Percentiles rank a stretch among this genome's conserved stretches.
phyloP scores from a whole-genome alignment of 1,284 basidiomycete genomes.

The Vanrija sp. region DNA sequence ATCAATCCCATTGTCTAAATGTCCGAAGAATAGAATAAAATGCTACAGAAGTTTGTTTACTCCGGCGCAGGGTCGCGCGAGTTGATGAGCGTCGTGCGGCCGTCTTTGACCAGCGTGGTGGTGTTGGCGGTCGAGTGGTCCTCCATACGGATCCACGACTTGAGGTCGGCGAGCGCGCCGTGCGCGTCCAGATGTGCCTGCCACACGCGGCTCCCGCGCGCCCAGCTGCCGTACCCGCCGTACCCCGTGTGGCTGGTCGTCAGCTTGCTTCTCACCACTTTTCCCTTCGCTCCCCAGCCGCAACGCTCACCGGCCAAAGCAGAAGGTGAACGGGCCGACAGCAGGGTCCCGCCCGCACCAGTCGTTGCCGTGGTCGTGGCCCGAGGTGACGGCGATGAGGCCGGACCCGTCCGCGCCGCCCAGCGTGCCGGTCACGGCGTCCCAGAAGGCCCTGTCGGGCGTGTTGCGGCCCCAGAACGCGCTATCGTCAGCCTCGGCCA shows the following conservation, averaged over 20 bases:
- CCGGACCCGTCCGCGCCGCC: constrained; percentile 2
- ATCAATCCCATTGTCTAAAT: no score
- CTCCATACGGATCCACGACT: constrained; percentile 8
- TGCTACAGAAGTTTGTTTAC: background rate
- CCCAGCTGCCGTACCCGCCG: constrained; percentile 12
- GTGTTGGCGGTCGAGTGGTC: constrained; percentile 7
- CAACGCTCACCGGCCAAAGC: constrained; percentile 3
- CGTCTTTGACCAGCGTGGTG: constrained; percentile 3
- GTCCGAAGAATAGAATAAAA: no score
- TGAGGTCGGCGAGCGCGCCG: background rate
- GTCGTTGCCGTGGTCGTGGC: constrained; percentile 28
- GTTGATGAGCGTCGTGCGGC: constrained; percentile 1
- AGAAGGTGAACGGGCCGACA: constrained; percentile 11
- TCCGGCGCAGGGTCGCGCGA: background rate
- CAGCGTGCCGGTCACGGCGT: constrained; percentile 2
- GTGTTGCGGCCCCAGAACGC: background rate
- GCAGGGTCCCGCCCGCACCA: constrained; percentile 19
- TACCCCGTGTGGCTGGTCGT: constrained; percentile 7
- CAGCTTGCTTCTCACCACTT: background rate
- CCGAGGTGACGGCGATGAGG: constrained; percentile 15
- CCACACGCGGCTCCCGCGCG: constrained; percentile 7
- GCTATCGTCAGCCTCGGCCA: background rate
- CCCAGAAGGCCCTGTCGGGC: constrained; percentile 9
- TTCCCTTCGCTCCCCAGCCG: no score
- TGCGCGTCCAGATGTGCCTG: background rate